phyloP scores from a whole-genome alignment of 164 flowering plant species.

The Cinnamomum chago region DNA sequence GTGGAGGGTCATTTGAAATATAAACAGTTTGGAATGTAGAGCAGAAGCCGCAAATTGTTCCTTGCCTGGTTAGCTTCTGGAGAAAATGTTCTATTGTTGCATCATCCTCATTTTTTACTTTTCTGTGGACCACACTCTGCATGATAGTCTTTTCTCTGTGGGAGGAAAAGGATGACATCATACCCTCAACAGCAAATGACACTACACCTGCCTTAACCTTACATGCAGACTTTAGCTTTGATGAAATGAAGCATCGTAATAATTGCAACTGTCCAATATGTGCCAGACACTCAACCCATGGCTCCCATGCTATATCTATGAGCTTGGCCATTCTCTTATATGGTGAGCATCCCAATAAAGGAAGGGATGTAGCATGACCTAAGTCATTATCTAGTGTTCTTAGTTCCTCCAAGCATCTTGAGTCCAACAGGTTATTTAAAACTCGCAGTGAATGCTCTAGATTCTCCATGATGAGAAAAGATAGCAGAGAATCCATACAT shows the following conservation, averaged over 20 bases:
- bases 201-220: conserved; percentile 25
- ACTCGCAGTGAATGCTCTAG: conserved; percentile 16
- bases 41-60: conserved; percentile 20
- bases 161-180: conserved; percentile 14
- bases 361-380: conserved; percentile 25
- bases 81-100: conserved; percentile 8
- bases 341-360: conserved; percentile 20
- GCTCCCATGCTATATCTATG: conserved; percentile 21
- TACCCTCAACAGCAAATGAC: conserved; percentile 22
- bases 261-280: conserved; percentile 30
- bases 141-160: conserved; percentile 5
- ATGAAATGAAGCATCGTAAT: conserved; percentile 17
- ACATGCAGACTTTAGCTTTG: conserved; percentile 25
- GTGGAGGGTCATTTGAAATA: conserved; percentile 16
- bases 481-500: conserved; percentile 23
- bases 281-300: conserved; percentile 24
- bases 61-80: conserved; percentile 17
- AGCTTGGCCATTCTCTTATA: conserved; percentile 22
- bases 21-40: conserved; percentile 15
- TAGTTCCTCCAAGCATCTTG: conserved; percentile 19
- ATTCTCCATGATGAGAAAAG: conserved; percentile 15
- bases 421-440: conserved; percentile 20
- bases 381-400: conserved; percentile 17
- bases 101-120: conserved; percentile 4
- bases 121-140: neutral